Evolutionary conservation across 306 rosid genomes (phyloP).

Genomic region (Medicago ruthenica): DNA sequence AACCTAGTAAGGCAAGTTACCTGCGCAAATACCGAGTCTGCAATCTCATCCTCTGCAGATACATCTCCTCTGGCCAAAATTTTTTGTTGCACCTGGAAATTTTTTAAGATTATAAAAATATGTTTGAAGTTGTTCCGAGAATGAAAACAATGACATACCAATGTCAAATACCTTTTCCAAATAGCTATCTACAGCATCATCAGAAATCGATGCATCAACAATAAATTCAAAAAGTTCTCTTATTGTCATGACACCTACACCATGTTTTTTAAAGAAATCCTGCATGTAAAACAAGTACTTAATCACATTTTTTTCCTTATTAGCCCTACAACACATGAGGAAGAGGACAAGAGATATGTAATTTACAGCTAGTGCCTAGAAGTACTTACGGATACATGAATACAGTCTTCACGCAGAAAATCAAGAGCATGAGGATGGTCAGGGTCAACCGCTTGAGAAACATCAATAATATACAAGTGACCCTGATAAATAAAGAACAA

Average conservation of each 20-base stretch:
- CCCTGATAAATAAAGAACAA: constrained; percentile 57
- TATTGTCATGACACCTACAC: constrained; percentile 87
- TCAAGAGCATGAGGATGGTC: constrained; percentile 91
- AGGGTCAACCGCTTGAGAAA: constrained; percentile 92
- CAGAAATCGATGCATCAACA: constrained; percentile 81
- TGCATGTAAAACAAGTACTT: constrained; percentile 46
- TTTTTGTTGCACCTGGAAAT: constrained; percentile 65
- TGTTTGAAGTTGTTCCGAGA: constrained; percentile 34
- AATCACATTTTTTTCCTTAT: constrained; percentile 8
- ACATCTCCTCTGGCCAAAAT: constrained; percentile 64
- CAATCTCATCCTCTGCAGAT: constrained; percentile 82
- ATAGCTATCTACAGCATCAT: constrained; percentile 72
- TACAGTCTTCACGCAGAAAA: constrained; percentile 82
- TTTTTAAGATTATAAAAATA: constrained; percentile 17
- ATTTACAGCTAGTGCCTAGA: neutral
- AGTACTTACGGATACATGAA: constrained; percentile 75
- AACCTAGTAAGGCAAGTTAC: constrained; percentile 41
- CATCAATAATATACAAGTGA: constrained; percentile 84
- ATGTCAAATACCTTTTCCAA: constrained; percentile 69
- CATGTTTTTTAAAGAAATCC: constrained; percentile 84
- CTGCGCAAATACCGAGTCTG: constrained; percentile 71
- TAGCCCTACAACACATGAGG: constrained; percentile 7
- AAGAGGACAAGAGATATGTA: neutral
- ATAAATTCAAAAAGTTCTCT: constrained; percentile 88
- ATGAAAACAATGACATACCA: neutral